Evolutionary conservation across 1,139 yeast species (phyloP).

Genomic region (Komagataea norvegica): DNA sequence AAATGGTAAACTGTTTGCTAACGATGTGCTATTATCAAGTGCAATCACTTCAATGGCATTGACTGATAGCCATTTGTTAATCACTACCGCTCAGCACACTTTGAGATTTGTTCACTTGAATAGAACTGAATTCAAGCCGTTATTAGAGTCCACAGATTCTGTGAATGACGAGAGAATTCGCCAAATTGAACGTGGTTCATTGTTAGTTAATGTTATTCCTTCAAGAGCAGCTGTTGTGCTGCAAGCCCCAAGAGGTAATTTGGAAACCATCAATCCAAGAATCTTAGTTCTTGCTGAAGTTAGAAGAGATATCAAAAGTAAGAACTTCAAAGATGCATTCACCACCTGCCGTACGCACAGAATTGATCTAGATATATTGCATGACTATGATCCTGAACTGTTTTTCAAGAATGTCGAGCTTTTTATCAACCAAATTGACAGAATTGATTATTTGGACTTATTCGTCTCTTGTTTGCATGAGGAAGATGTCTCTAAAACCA

Average conservation of each 20-base stretch:
- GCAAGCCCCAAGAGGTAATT: constrained; percentile 94
- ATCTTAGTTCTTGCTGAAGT: constrained; percentile 87
- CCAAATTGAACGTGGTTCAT: constrained; percentile 85
- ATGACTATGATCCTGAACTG: constrained; percentile 75
- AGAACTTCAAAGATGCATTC: constrained; percentile 68
- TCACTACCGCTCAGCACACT: constrained; percentile 85
- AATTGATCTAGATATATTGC: constrained; percentile 82
- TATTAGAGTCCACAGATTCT: constrained; percentile 33
- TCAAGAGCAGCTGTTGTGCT: constrained; percentile 77
- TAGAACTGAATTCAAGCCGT: constrained; percentile 35
- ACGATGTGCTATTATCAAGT: constrained; percentile 55
- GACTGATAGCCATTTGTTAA: constrained; percentile 68
- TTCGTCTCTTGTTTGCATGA: constrained; percentile 83
- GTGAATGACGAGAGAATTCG: constrained; percentile 75
- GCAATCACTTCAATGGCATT: constrained; percentile 81
- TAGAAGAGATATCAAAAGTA: constrained; percentile 56
- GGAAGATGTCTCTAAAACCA: constrained; percentile 80
- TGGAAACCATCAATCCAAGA: constrained; percentile 91
- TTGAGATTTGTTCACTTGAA: constrained; percentile 77
- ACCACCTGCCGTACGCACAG: constrained; percentile 83
- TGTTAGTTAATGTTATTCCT: constrained; percentile 76
- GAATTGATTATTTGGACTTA: constrained; percentile 75
- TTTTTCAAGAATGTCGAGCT: constrained; percentile 59
- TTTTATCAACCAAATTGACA: constrained; percentile 69
- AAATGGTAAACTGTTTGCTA: constrained; percentile 70